Conservation (phyloP, 2,329 filamentous ascomycete species). For the Neophaeococcomyces mojaviensis region DNA sequence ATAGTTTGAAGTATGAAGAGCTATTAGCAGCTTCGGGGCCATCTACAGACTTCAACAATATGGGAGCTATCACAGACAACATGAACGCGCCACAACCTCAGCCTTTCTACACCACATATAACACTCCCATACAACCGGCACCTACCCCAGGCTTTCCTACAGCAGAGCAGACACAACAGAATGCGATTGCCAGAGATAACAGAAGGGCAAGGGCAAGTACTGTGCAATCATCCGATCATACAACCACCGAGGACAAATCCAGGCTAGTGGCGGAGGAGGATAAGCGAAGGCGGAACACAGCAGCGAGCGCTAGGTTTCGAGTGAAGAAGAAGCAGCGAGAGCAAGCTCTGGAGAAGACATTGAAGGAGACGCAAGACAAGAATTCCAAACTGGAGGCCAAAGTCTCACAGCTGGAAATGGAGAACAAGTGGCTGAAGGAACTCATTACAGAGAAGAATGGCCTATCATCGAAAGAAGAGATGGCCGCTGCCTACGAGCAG, state of each 20-base stretch:
- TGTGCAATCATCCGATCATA: not conserved
- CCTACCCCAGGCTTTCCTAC: slow-evolving; percentile 13
- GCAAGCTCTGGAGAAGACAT: slow-evolving; percentile 72
- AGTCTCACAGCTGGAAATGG: slow-evolving; percentile 70
- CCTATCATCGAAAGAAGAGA: slow-evolving; percentile 33
- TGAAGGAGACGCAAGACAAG: slow-evolving; percentile 78
- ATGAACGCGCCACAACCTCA: slow-evolving; percentile 14
- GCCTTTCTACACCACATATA: slow-evolving; percentile 19
- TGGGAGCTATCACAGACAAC: slow-evolving; percentile 13
- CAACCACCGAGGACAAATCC: slow-evolving; percentile 62
- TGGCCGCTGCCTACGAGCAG: slow-evolving; percentile 34
- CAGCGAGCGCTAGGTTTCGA: slow-evolving; percentile 79
- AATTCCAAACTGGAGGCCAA: slow-evolving; percentile 64
- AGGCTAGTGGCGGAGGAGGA: slow-evolving; percentile 77
- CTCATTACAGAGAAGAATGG: slow-evolving; percentile 76
- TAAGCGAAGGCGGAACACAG: slow-evolving; percentile 81
- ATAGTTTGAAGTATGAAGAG: slow-evolving; percentile 22
- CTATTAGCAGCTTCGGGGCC: slow-evolving; percentile 14
- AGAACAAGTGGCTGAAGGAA: slow-evolving; percentile 76
- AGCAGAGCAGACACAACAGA: not conserved
- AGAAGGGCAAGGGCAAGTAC: not conserved
- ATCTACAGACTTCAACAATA: slow-evolving; percentile 9
- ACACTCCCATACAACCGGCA: slow-evolving; percentile 23
- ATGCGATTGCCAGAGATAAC: slow-evolving; percentile 1
- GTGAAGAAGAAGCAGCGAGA: slow-evolving; percentile 96